Evolutionary conservation across 1,139 yeast genomes (phyloP), one percentile per base, ranked within the genome.

Genomic region (Saccharomyces hybrid): DNA sequence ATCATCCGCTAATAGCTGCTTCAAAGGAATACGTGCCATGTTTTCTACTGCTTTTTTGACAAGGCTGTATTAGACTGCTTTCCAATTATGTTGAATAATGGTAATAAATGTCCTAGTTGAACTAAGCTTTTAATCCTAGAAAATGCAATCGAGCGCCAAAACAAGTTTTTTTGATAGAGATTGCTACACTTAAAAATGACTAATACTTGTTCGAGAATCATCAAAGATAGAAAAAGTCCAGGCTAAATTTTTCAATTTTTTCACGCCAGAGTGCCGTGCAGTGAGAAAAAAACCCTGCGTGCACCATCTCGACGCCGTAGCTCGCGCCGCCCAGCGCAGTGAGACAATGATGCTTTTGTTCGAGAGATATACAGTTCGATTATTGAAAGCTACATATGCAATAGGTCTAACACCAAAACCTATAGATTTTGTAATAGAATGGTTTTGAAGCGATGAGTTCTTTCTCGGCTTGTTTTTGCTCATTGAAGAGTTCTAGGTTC

Each of bases 401-500:
- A 38, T n/a, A 38, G 44, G 9, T 21, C 53, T 51, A 57, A 46
- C 60, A 57, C 57, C 56, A 57, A 49, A 57, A 57, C 26, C 60
- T 55, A 48, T 54, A 57, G 2, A 54, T 50, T 42, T 57, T 52
- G 51, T 57, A 57, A 38, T 56, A 57, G 24, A 54, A 29, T 11
- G 60, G 60, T 24, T 53, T 56, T 24, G 57, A 28, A 11, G 60
- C 60, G 42, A 57, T 28, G 24, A 3, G n/a, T 38, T 58, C 59
- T 62, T 67, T 69, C 59, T 78, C 80, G 60, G 75, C 80, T 38
- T 70, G 74, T 49, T 76, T 69, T 71, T 84, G 89, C 71, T 83
- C 87, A 69, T 77, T 83, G 67, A 84, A 73, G 53, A 83, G 75
- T 59, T 84, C 88, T 65, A 84, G 75, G 66, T 85, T 89, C 59